Percentiles rank a stretch among this genome's conserved stretches.
Conservation (phyloP, 805 yeast species). For the Candida takata region DNA sequence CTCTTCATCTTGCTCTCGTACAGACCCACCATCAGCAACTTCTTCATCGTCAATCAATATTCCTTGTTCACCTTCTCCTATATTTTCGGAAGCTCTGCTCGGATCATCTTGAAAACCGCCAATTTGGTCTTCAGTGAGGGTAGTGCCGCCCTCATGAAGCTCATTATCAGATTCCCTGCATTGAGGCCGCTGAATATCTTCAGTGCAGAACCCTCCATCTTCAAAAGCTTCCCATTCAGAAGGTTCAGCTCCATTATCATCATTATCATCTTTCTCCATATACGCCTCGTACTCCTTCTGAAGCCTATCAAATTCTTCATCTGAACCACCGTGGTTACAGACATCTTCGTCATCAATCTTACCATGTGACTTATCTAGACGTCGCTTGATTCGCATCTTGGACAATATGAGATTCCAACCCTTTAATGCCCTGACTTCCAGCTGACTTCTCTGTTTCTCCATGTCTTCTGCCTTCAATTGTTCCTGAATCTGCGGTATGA, state of each 20-base stretch:
- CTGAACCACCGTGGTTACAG: conserved; percentile 3
- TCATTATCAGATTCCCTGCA: neutral
- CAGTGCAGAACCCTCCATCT: conserved; percentile 13
- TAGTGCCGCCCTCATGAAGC: neutral
- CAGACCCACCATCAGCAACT: too few species aligned
- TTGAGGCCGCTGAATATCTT: conserved; percentile 3
- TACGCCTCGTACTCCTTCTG: conserved; percentile 19
- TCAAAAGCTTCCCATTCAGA: neutral
- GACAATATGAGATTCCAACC: conserved; percentile 38
- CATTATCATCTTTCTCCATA: conserved; percentile 15
- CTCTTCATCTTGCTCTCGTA: neutral
- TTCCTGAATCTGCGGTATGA: conserved; percentile 44
- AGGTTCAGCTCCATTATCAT: conserved; percentile 12
- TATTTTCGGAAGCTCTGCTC: too few species aligned
- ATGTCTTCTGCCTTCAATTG: conserved; percentile 37
- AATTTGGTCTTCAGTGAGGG: too few species aligned
- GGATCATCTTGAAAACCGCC: too few species aligned
- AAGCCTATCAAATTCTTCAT: conserved; percentile 10
- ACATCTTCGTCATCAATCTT: conserved; percentile 10
- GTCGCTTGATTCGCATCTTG: conserved; percentile 34
- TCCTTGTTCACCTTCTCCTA: too few species aligned
- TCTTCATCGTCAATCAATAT: too few species aligned
- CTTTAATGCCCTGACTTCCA: conserved; percentile 42
- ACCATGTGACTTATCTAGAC: conserved; percentile 44
- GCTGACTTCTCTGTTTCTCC: conserved; percentile 33